These are phyloP conservation scores for Herpetomonas tarakana DNA, from an alignment of 208 protist genomes.

Conservation along the genomic window DNA sequence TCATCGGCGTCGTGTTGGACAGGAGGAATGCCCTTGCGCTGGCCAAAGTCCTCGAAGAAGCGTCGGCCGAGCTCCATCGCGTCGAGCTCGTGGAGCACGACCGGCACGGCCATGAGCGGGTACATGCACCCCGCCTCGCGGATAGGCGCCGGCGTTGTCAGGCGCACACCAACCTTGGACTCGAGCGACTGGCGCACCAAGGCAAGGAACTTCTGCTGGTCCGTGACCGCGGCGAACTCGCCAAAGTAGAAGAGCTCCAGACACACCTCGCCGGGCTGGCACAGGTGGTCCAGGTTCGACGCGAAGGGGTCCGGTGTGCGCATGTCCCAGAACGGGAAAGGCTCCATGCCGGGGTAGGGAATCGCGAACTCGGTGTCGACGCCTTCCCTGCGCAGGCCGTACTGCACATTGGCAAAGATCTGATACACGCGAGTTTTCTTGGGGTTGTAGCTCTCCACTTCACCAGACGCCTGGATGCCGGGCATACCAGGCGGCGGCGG, in stretches of 20 bases:
- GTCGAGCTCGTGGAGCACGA: constrained; percentile 67
- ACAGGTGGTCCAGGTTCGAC: constrained; percentile 18
- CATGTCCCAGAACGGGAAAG: constrained; percentile 76
- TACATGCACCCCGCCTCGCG: constrained; percentile 85
- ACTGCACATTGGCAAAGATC: constrained; percentile 41
- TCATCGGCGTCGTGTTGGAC: constrained; percentile 16
- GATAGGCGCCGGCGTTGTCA: constrained; percentile 41
- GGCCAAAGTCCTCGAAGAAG: constrained; percentile 81
- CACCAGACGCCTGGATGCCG: constrained; percentile 10
- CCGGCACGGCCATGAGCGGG: constrained; percentile 55
- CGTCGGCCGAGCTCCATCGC: constrained; percentile 56
- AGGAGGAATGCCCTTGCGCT: constrained; percentile 5
- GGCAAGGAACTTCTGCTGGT: constrained; percentile 35
- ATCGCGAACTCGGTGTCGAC: constrained; percentile 53
- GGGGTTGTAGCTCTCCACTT: constrained; percentile 35
- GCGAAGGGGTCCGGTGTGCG: constrained; percentile 36
- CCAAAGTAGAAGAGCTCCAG: constrained; percentile 84
- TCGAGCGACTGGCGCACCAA: constrained; percentile 42
- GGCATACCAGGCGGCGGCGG: constrained; percentile 37
- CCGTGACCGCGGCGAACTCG: constrained; percentile 50
- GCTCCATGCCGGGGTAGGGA: constrained; percentile 50
- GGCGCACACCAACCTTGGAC: constrained; percentile 44
- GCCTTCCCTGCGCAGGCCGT: constrained; percentile 54
- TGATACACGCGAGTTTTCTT: constrained; percentile 43
- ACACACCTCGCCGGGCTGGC: constrained; percentile 53